Evolutionary conservation across 192 early-diverging fungal species (phyloP).

Genomic region (Coemansia reversa): DNA sequence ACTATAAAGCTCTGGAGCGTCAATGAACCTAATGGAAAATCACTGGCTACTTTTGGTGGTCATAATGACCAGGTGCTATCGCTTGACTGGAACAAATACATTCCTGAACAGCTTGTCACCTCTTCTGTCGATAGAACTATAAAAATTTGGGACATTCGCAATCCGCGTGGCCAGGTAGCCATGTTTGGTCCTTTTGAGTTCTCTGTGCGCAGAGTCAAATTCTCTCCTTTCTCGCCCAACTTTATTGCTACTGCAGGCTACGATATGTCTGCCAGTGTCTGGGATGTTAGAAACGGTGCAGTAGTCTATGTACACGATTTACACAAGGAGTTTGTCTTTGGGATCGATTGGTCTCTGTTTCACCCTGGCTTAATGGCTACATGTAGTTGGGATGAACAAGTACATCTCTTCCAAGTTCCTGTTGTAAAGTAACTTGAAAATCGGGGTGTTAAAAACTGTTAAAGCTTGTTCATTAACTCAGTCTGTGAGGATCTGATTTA

Average conservation of each 20-base stretch:
- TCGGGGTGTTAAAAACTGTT: neutral
- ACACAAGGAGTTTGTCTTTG: slow-evolving; percentile 96
- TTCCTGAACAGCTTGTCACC: slow-evolving; percentile 77
- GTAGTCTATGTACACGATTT: slow-evolving; percentile 72
- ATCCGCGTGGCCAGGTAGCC: slow-evolving; percentile 67
- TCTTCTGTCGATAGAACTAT: slow-evolving; percentile 86
- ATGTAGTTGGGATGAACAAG: slow-evolving; percentile 93
- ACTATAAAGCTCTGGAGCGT: slow-evolving; percentile 91
- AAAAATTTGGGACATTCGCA: slow-evolving; percentile 90
- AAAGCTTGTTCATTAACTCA: too few species aligned
- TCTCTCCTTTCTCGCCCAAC: slow-evolving; percentile 83
- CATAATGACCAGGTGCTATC: slow-evolving; percentile 87
- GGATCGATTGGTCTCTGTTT: slow-evolving; percentile 91
- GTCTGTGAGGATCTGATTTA: too few species aligned
- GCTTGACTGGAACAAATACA: slow-evolving; percentile 98
- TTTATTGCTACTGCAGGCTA: slow-evolving; percentile 84
- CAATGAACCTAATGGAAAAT: slow-evolving; percentile 61
- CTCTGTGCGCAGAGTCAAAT: slow-evolving; percentile 88
- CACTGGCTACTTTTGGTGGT: slow-evolving; percentile 68
- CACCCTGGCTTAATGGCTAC: slow-evolving; percentile 84
- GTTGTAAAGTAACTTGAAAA: slow-evolving; percentile 3
- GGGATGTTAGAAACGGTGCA: slow-evolving; percentile 67
- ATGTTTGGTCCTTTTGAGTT: slow-evolving; percentile 87
- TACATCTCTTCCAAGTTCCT: slow-evolving; percentile 63
- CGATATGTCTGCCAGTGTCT: slow-evolving; percentile 95